Evolutionary conservation across 2,329 filamentous ascomycete genomes (phyloP).

Genomic region (Trichoderma polysporum): DNA sequence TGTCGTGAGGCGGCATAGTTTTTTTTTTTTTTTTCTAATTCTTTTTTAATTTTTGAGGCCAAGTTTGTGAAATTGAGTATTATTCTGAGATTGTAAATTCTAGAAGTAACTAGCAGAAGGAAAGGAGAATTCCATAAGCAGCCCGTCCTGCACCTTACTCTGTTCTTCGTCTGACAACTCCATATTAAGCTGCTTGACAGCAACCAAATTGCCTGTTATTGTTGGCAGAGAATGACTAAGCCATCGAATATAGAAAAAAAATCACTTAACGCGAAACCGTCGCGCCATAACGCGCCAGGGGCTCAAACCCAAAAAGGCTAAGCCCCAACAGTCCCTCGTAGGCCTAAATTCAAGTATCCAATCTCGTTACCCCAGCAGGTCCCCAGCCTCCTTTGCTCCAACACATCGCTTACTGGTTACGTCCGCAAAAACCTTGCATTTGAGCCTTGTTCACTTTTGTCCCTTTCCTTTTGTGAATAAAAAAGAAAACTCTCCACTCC

Average conservation of each 20-base stretch:
- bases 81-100: not conserved
- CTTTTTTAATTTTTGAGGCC: not conserved
- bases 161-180: not conserved
- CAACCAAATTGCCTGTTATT: too few relatives aligned
- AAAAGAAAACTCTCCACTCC: slow-evolving; percentile 13
- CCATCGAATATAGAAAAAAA: not conserved
- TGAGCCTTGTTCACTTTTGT: not conserved
- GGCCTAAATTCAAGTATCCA: not conserved
- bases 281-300: slow-evolving; percentile 29
- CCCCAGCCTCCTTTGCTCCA: slow-evolving; percentile 11
- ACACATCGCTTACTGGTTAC: too few relatives aligned
- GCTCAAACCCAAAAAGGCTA: slow-evolving; percentile 18
- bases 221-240: not conserved
- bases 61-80: not conserved
- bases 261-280: slow-evolving; percentile 34
- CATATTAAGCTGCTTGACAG: not conserved
- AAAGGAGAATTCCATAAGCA: not conserved
- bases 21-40: not conserved
- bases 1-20: not conserved
- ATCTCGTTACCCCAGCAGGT: slow-evolving; percentile 20
- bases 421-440: not conserved
- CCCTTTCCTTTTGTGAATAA: not conserved
- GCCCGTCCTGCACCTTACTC: not conserved
- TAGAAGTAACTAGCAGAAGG: not conserved
- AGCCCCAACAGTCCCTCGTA: slow-evolving; percentile 6